These are phyloP conservation scores for Bacterosira constricta DNA, from an alignment of 108 stramenopile species.

Conservation along the genomic window DNA sequence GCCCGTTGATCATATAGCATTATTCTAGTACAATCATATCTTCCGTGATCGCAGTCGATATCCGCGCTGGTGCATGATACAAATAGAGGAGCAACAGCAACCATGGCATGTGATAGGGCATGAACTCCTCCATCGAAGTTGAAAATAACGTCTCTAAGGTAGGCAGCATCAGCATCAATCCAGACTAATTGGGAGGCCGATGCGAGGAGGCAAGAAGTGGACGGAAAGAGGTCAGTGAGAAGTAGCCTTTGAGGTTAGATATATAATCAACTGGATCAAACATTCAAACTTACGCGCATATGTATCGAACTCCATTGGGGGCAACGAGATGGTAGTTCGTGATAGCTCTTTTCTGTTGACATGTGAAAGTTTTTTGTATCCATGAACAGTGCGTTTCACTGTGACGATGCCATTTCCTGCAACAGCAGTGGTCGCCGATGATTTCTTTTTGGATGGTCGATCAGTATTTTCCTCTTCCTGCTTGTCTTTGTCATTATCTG, in stretches of 20 bases:
- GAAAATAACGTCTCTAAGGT: constrained; percentile 42
- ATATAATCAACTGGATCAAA: too few relatives aligned
- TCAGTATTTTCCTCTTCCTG: neutral
- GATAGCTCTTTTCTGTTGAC: constrained; percentile 75
- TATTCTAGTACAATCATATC: constrained; percentile 64
- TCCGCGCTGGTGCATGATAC: constrained; percentile 81
- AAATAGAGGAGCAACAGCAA: constrained; percentile 91
- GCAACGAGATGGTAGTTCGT: constrained; percentile 80
- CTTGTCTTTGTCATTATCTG: neutral
- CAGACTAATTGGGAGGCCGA: too few relatives aligned
- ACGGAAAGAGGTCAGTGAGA: too few relatives aligned
- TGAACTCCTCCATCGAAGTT: constrained; percentile 85
- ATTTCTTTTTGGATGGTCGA: neutral
- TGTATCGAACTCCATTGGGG: constrained; percentile 93
- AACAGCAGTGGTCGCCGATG: constrained; percentile 37
- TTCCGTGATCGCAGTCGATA: constrained; percentile 77
- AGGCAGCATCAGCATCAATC: constrained; percentile 84
- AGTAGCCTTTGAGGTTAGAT: too few relatives aligned
- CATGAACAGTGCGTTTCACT: constrained; percentile 76
- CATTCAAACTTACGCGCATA: too few relatives aligned
- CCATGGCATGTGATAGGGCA: constrained; percentile 90
- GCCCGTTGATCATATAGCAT: constrained; percentile 74
- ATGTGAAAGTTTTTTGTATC: constrained; percentile 77
- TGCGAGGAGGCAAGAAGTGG: too few relatives aligned
- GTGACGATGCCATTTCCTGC: constrained; percentile 80